Percentiles rank a stretch among this genome's conserved stretches.
Conservation (phyloP, 257 asterid genomes). For the Galeopsis tetrahit region DNA sequence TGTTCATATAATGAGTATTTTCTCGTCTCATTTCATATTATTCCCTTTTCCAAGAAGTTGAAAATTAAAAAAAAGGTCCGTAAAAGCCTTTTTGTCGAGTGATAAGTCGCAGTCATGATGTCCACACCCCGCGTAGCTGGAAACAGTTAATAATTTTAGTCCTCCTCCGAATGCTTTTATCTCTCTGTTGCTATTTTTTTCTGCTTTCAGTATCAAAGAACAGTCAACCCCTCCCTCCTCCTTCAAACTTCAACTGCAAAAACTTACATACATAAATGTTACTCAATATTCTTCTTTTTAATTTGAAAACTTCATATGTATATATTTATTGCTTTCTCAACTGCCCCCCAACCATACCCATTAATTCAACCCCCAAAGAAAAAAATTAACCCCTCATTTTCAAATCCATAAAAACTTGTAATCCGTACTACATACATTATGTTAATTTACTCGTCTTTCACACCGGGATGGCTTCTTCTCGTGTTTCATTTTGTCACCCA, state of each 20-base stretch:
- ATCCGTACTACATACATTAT: no score
- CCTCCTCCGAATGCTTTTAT: constrained; percentile 4
- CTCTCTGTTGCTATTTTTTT: not conserved
- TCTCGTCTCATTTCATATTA: constrained; percentile 36
- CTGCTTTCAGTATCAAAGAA: constrained; percentile 29
- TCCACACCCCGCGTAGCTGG: constrained; percentile 36
- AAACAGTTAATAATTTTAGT: not conserved
- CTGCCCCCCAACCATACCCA: constrained; percentile 40
- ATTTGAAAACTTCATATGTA: not conserved
- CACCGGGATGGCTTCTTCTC: not conserved
- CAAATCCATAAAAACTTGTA: constrained; percentile 1
- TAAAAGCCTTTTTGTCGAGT: constrained; percentile 61
- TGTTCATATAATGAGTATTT: constrained; percentile 21
- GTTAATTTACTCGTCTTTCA: not conserved
- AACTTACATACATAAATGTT: not conserved
- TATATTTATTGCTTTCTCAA: constrained; percentile 41
- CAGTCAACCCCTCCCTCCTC: constrained; percentile 38
- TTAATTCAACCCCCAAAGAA: constrained; percentile 2
- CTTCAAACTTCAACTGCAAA: constrained; percentile 38
- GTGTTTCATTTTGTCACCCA: no score
- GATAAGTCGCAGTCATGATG: constrained; percentile 70
- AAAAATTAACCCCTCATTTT: not conserved
- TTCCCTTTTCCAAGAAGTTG: constrained; percentile 56
- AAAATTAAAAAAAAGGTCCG: constrained; percentile 19
- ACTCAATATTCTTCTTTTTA: constrained; percentile 3